Base-by-base conservation (phyloP, 257 asterid species). In the Ballota nigra region DNA sequence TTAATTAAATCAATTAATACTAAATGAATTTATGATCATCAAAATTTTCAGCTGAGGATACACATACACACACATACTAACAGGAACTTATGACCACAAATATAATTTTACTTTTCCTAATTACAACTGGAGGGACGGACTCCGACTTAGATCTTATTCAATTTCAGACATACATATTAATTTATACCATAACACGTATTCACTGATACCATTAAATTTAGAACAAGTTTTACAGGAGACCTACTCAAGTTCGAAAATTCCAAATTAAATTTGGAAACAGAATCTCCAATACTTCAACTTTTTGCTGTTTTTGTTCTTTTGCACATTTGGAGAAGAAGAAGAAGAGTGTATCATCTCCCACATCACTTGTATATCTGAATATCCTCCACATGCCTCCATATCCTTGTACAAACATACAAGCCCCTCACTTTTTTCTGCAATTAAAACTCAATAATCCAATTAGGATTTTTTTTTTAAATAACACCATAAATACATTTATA, bases 331-430 rank as follows among this genome's bases (percentile, higher is more conserved):
- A 59, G 81, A 73, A 63, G 70, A 60, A 11, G 71, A 49, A 11
- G 87, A 74, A 55, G 94, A 57, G 70, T 83, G 87, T 49, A 85
- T 75, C 77, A 87, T 83, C 68, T 89, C 86, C 96, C 94, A 89
- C 94, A 87, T 87, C 29, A 85, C 92, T 43, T 82, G 83, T 62
- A 86, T 86, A 77, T 89, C 95, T 74, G 34, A 71, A 78, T 87
- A 87, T 65, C 82, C 95, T 64, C 77, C 84, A 51, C 87, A 87
- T 15, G 86, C 90, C 81, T 87, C 96, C 82, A 84, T 78, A 51
- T 89, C 96, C 73, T 81, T 75, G 79, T 80, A 82, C 28, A 89
- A 78, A 29, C 60, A 55, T 20, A 81, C 80, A 29, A 89, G 70
- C 22, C 90, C 89, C 0, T 68, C 57, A 41, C 78, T 63, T 64